Conservation (phyloP, 108 stramenopile species). For the Mediolabrus comicus region DNA sequence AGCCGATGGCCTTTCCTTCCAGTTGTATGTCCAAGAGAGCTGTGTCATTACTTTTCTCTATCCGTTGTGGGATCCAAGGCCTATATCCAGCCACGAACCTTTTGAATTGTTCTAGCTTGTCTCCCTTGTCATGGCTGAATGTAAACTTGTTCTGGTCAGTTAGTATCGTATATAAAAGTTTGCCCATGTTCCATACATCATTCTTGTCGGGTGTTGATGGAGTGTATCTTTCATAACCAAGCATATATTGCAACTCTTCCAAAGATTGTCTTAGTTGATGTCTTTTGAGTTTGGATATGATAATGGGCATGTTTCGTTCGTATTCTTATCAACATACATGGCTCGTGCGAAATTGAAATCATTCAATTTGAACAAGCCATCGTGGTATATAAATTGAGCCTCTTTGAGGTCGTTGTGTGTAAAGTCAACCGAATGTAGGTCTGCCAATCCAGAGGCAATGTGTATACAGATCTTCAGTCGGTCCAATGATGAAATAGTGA, state of each 20-base stretch:
- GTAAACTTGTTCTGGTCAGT: not conserved
- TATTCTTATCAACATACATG: constrained; percentile 35
- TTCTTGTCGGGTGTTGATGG: not conserved
- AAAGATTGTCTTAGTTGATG: not conserved
- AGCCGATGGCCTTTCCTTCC: not conserved
- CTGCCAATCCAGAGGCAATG: constrained; percentile 52
- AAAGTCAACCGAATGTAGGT: constrained; percentile 53
- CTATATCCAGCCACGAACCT: not conserved
- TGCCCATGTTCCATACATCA: not conserved
- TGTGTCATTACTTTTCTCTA: not conserved
- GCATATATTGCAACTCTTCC: not conserved
- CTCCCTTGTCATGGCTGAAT: not conserved
- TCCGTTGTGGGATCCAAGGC: not conserved
- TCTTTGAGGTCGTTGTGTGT: constrained; percentile 54
- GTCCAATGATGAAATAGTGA: constrained; percentile 3
- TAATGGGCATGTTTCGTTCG: constrained; percentile 23
- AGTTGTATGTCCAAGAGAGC: not conserved
- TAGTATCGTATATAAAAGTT: not conserved
- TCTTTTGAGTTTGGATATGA: not conserved
- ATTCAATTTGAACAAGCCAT: constrained; percentile 36
- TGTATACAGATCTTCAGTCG: constrained; percentile 26
- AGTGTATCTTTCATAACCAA: not conserved
- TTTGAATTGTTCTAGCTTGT: not conserved
- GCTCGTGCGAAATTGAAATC: constrained; percentile 31
- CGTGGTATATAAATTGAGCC: constrained; percentile 41